phyloP scores from a whole-genome alignment of 768 basidiomycete genomes.

The Mycena vulgaris region DNA sequence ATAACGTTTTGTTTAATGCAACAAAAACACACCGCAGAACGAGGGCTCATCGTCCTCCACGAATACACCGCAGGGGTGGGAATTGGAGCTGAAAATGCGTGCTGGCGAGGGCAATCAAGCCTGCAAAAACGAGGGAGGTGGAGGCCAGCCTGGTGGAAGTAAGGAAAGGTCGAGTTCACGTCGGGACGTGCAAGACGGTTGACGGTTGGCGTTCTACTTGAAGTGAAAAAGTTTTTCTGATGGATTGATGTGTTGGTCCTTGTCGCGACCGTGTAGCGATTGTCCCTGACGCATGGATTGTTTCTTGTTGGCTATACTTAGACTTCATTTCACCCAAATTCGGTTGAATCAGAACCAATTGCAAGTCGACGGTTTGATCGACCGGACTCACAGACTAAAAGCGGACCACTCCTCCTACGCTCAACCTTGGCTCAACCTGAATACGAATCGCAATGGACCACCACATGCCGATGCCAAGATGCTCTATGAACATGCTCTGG shows the following conservation, averaged over 20 bases:
- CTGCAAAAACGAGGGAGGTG: conserved; percentile 52
- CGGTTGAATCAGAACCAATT: too few species aligned
- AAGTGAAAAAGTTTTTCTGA: neutral
- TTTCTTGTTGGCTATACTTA: too few species aligned
- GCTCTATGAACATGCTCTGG: conserved; percentile 90
- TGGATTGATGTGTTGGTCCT: neutral
- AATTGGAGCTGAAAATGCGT: conserved; percentile 90
- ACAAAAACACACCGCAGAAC: conserved; percentile 74
- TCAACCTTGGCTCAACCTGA: too few species aligned
- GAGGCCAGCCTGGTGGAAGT: conserved; percentile 51
- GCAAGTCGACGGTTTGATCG: too few species aligned
- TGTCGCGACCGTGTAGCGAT: too few species aligned
- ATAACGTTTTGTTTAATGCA: neutral
- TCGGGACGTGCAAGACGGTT: too few species aligned
- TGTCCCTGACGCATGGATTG: too few species aligned
- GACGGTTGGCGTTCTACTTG: too few species aligned
- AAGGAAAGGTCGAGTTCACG: neutral
- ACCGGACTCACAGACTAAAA: too few species aligned
- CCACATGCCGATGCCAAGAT: conserved; percentile 75
- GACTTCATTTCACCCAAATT: too few species aligned
- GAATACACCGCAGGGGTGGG: conserved; percentile 82
- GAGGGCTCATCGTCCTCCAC: conserved; percentile 67
- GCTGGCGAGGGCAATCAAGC: conserved; percentile 59
- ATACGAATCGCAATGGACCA: too few species aligned
- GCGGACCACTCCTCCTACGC: too few species aligned